Base-by-base conservation (phyloP, 495 filamentous ascomycete species). In the Pyrenula aspistea region DNA sequence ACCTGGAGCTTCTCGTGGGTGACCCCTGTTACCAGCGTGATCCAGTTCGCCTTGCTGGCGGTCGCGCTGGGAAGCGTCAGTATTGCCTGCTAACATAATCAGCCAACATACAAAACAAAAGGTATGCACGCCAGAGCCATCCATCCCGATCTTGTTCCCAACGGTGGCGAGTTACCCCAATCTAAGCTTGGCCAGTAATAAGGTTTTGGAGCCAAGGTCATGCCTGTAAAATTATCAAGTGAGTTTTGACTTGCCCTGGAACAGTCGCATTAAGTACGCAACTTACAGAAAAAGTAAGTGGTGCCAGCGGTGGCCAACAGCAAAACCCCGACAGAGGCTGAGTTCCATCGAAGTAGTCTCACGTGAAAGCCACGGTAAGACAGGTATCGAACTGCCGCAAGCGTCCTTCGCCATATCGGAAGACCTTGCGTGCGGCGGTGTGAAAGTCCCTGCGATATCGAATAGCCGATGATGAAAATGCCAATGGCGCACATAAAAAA, bases 1-100 rank as follows among this genome's bases (percentile, higher is more conserved):
- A 78, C 67, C 47, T 78, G 74, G 0, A 83, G 64, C 54, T 77
- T 77, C 55, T 83, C 81, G 54, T 80, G 77, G 2, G 77, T 72
- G 19, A 81, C 69, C 0, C 79, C 77, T 0, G 79, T 84, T 11
- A 82, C 53, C 12, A 69, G 61, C 0, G 77, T 73, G 53, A 84
- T 75, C 12, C 73, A 65, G 55, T 80, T 72, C 64, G 66, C 25
- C 66, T 65, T 15, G 62, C 64, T 77, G 0, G 61, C 59, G 4
- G 65, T 56, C 23, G 59, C 47, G 56, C 55, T 61, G 20, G 21
- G 55, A n/a, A 23, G 25, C 22, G 59, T 65, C 55, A 51, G 60
- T 55, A 58, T 42, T 42, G 31, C 31, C 31, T 15, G 31, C 31
- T 15, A 42, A 42, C 31, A 42, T 42, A 15, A 42, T 8, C 15